Conservation (phyloP, 495 filamentous ascomycete species). For the Aspergillus funiculosus region DNA sequence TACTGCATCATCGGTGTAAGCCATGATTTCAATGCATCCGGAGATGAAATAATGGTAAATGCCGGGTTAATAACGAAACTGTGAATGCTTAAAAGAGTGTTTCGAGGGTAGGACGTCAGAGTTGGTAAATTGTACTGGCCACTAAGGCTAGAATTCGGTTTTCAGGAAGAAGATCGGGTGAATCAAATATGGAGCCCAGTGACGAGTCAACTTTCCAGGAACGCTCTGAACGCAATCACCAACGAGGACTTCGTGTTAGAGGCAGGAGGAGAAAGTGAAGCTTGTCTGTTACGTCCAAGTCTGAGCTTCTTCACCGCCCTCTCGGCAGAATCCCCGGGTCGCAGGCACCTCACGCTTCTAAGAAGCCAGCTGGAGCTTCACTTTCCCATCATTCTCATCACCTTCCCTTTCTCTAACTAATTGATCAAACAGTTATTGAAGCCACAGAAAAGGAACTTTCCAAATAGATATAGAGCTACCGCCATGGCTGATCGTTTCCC, state of each 20-base stretch:
- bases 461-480: background rate
- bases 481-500: constrained; percentile 95
- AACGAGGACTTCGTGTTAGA: background rate
- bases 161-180: too few relatives aligned
- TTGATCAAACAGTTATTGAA: background rate
- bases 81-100: background rate
- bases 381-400: constrained; percentile 9
- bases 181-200: too few relatives aligned
- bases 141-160: too few relatives aligned
- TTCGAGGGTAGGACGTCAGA: too few relatives aligned
- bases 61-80: background rate
- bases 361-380: constrained; percentile 26
- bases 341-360: constrained; percentile 22
- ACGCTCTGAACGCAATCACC: constrained; percentile 1
- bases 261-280: constrained; percentile 7
- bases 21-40: constrained; percentile 51
- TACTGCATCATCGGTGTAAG: constrained; percentile 90
- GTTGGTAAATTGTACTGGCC: background rate
- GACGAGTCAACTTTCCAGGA: too few relatives aligned
- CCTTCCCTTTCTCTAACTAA: background rate
- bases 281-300: constrained; percentile 7
- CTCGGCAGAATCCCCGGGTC: constrained; percentile 27
- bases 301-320: constrained; percentile 31
- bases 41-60: background rate
- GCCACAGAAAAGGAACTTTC: background rate